Conservation (phyloP, 2,329 filamentous ascomycete species). For the Monosporascus sp. region DNA sequence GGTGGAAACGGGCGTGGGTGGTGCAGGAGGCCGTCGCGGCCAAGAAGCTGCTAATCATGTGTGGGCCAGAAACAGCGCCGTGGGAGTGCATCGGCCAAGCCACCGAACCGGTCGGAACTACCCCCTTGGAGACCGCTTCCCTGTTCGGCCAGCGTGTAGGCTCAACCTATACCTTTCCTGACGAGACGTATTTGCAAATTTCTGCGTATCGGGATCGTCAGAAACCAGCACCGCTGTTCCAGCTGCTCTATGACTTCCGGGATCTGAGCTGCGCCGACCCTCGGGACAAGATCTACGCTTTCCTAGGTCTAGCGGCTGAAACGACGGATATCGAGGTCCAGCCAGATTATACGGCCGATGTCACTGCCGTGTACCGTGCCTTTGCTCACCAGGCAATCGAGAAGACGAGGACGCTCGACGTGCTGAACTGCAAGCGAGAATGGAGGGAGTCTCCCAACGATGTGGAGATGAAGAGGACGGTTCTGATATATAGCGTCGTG, state of each 20-base stretch:
- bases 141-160: slow-evolving; percentile 1
- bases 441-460: neutral
- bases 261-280: slow-evolving; percentile 9
- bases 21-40: slow-evolving; percentile 14
- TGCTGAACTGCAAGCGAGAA: slow-evolving; percentile 11
- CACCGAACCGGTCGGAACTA: neutral
- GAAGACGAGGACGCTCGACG: slow-evolving; percentile 6
- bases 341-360: slow-evolving; percentile 5
- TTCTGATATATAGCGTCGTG: slow-evolving; percentile 6
- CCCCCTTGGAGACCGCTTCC: slow-evolving; percentile 3
- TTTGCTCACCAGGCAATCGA: slow-evolving; percentile 5
- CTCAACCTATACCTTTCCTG: neutral
- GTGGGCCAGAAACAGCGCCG: neutral
- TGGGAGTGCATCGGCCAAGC: slow-evolving; percentile 1
- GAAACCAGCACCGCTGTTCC: slow-evolving; percentile 1
- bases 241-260: slow-evolving; percentile 5
- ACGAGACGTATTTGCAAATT: slow-evolving; percentile 4
- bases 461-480: too few relatives aligned
- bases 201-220: slow-evolving; percentile 1
- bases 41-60: slow-evolving; percentile 5
- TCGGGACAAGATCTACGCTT: slow-evolving; percentile 12
- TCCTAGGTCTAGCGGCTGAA: slow-evolving; percentile 10
- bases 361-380: slow-evolving; percentile 5
- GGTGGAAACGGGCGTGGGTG: slow-evolving; percentile 15
- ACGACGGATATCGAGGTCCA: slow-evolving; percentile 1